Evolutionary conservation across 2,329 filamentous ascomycete species (phyloP), one percentile per base, ranked within the genome.

Genomic region (Colletotrichum sp.): DNA sequence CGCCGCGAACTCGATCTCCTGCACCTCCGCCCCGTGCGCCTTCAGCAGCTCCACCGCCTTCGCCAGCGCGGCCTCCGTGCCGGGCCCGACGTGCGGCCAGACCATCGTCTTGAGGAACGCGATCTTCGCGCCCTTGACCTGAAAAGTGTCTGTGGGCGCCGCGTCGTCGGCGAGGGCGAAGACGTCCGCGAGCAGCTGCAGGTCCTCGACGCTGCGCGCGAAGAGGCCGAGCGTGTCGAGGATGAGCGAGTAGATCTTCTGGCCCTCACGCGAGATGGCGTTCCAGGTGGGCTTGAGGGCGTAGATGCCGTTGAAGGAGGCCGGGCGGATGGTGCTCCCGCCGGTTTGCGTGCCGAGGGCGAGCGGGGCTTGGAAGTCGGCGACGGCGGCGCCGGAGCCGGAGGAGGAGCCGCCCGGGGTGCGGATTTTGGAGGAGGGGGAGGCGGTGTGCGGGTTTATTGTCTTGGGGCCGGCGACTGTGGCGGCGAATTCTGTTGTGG

Each of bases 381-480:
- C 92, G 0, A 94, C 92, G 1, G 91, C 92, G 0, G 93, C 92
- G 0, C 87, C 93, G 0, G 92, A 94, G 0, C 93, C 93, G 0
- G 92, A 91, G 0, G 92, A 94, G 0, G 92, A 94, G 61, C 93
- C 93, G 1, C 93, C 93, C 0, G 93, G 93, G 0, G 93, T 94
- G 6, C 93, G 88, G 0, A 87, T 8, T 2, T 34, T 87, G 3
- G 85, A 81, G 80, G 94, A 92, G 12, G 48, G 3, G 57, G 67
- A 19, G 5, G 39, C n/a, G 27, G 34, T 65, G 78, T 95, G 94
- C 0, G 93, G 91, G 80, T 94, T 94, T 5, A 82, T 80, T 1
- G 91, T 92, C 67, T 86, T 86, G 2, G 89, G 86, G 0, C 91
- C 91, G 16, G 85, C 82, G 2, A 86, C 86, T 0, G 88, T 91